Base-by-base conservation (phyloP, 495 filamentous ascomycete species). In the Letharia lupina region DNA sequence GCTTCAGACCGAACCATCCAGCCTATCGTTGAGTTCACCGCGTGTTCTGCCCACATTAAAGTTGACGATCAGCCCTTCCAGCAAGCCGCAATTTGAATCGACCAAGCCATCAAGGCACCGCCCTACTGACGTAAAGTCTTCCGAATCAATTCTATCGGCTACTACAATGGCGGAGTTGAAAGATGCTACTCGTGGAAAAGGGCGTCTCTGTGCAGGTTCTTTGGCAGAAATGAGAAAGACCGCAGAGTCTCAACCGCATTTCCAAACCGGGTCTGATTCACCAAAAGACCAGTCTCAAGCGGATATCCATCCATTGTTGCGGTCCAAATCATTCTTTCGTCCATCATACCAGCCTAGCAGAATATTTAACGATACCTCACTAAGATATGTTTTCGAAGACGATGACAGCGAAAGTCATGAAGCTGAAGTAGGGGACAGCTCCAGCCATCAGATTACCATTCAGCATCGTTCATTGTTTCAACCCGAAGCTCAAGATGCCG, bases 161-260 rank as follows among this genome's bases (percentile, higher is more conserved):
- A 33, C 31, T 35, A 57, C 31, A 35, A n/a, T 35, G 33, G 33
- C 33, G 54, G 8, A 35, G 5, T 37, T 57, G 31, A 57, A 37
- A 6, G 28, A 57, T 57, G 1, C 15, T 57, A 16, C 13, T 33
- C 15, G 16, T 35, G 11, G 11, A 57, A 33, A 57, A 11, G 54
- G 54, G 18, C 9, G 31, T 37, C 33, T 57, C 15, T 20, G 33
- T 3, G 31, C 54, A 37, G 54, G 33, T 8, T 33, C 33, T 37
- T 37, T 57, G 54, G 54, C 54, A 37, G 54, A 37, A 57, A 6
- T 57, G 33, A 57, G 33, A n/a, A 57, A 57, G 54, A 37, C 18
- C 2, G 54, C 54, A 37, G 16, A 37, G 16, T 57, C 54, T 57
- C 54, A 57, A 37, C 33, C 54, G 15, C 54, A 57, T 57, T 57